A percentile compares a stretch with the other conserved stretches of the same genome.
phyloP scores from a whole-genome alignment of 2,329 filamentous ascomycete species.

The Beauveria scarabaeidicola region DNA sequence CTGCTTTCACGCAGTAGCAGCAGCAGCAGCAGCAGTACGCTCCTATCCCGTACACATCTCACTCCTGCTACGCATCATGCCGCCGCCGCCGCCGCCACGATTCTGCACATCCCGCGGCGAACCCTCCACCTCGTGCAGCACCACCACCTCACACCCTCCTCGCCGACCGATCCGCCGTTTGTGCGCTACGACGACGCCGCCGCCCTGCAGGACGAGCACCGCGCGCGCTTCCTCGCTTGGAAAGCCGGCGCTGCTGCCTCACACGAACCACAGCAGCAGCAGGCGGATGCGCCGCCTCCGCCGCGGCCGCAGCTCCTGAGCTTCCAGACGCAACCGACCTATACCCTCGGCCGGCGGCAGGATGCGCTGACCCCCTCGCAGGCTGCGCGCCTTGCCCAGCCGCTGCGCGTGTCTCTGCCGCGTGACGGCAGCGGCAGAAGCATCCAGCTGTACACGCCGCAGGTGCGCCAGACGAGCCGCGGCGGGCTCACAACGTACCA shows the following conservation, averaged over 20 bases:
- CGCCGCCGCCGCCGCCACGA: neutral
- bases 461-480: slow-evolving; percentile 64
- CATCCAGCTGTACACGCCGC: slow-evolving; percentile 34
- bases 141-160: slow-evolving; percentile 21
- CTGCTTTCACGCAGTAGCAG: neutral
- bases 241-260: slow-evolving; percentile 24
- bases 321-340: slow-evolving; percentile 74
- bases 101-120: neutral
- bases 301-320: slow-evolving; percentile 68
- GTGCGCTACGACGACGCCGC: slow-evolving; percentile 25
- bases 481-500: slow-evolving; percentile 94
- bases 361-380: slow-evolving; percentile 37
- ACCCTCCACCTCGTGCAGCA: slow-evolving; percentile 20
- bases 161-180: slow-evolving; percentile 14
- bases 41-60: neutral
- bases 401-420: slow-evolving; percentile 26
- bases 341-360: slow-evolving; percentile 84
- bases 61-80: neutral
- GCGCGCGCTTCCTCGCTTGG: slow-evolving; percentile 26
- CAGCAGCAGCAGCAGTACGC: neutral
- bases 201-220: slow-evolving; percentile 25
- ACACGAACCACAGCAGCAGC: slow-evolving; percentile 9
- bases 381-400: slow-evolving; percentile 33
- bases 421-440: slow-evolving; percentile 17
- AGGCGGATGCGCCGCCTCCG: slow-evolving; percentile 19